Base-by-base conservation (phyloP, 2,329 filamentous ascomycete species). In the Colletotrichum australisinense region DNA sequence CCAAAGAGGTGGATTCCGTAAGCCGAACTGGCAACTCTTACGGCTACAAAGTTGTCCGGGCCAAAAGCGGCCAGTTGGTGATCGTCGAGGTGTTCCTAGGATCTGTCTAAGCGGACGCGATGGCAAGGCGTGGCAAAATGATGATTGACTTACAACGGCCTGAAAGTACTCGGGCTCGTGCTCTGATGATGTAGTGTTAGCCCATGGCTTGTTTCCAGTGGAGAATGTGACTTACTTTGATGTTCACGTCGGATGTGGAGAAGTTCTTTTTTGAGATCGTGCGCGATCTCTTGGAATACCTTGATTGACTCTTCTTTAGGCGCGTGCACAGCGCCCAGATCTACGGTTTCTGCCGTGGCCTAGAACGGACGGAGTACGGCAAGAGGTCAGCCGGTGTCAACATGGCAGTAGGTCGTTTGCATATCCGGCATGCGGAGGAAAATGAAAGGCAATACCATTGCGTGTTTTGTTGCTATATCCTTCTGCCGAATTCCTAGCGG, bases 121-220 rank as follows among this genome's bases (percentile, higher is more conserved):
- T 46, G 22, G 24, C 4, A 14, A 35, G 35, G 1, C 19, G 12
- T 9, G n/a, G 32, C 24, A 16, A 14, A 28, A 16, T 19, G 24
- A 30, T 6, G 32, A 32, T 24, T 42, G 19, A 62, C 80, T 72
- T 76, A 83, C 83, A 65, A 86, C 86, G 2, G 86, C 84, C n/a
- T 84, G 84, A 81, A 90, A 90, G 79, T 88, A 89, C 73, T 88
- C 85, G 9, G 84, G 84, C 75, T 89, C 88, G 75, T 90, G 88
- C 77, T 89, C 87, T 88, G 42, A 22, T 42, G 16, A 32, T 32
- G 2, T 7, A 11, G 3, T 5, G 19, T 71, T 22, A 67, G 62
- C 28, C 77, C 16, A 52, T 35, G 49, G 24, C 19, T 42, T 62
- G 26, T 1, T 38, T 42, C 11, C 14, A 32, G 64, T n/a, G 5